These are phyloP conservation scores for Citrullus colocynthis DNA, from an alignment of 306 rosid genomes.

Conservation along the genomic window DNA sequence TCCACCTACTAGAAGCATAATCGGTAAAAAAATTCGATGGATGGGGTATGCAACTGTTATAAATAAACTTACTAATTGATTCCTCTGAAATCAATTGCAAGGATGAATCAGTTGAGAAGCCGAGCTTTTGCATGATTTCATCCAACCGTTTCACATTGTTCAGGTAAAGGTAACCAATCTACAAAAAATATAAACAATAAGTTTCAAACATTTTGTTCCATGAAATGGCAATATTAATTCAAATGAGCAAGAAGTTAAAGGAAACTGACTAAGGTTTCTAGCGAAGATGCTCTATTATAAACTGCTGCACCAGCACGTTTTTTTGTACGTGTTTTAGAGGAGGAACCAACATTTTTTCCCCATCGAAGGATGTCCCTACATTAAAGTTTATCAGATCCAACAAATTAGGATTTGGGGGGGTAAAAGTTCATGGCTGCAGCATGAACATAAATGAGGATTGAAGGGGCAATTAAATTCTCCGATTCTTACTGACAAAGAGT, in stretches of 20 bases:
- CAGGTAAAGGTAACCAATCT: slow-evolving; percentile 83
- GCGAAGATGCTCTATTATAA: slow-evolving; percentile 84
- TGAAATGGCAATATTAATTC: background rate
- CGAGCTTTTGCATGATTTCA: slow-evolving; percentile 62
- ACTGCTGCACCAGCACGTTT: slow-evolving; percentile 82
- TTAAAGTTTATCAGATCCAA: slow-evolving; percentile 11
- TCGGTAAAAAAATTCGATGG: background rate
- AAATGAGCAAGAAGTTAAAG: slow-evolving; percentile 11
- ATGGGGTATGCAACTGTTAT: background rate
- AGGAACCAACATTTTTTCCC: slow-evolving; percentile 78
- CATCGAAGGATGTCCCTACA: slow-evolving; percentile 83
- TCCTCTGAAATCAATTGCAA: slow-evolving; percentile 37
- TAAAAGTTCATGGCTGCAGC: background rate
- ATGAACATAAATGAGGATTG: background rate
- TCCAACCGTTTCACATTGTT: slow-evolving; percentile 66
- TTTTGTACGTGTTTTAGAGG: slow-evolving; percentile 58
- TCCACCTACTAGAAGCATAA: background rate
- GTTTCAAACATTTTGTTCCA: background rate
- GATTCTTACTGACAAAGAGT: background rate
- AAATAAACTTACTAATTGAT: slow-evolving; percentile 32
- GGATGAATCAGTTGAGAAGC: slow-evolving; percentile 71
- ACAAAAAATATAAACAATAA: slow-evolving; percentile 8
- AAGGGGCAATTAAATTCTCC: background rate
- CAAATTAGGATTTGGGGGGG: background rate
- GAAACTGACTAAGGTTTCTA: slow-evolving; percentile 71